These are phyloP conservation scores for Blastobotrys malaysiensis DNA, from an alignment of 1,139 yeast genomes.

Conservation along the genomic window DNA sequence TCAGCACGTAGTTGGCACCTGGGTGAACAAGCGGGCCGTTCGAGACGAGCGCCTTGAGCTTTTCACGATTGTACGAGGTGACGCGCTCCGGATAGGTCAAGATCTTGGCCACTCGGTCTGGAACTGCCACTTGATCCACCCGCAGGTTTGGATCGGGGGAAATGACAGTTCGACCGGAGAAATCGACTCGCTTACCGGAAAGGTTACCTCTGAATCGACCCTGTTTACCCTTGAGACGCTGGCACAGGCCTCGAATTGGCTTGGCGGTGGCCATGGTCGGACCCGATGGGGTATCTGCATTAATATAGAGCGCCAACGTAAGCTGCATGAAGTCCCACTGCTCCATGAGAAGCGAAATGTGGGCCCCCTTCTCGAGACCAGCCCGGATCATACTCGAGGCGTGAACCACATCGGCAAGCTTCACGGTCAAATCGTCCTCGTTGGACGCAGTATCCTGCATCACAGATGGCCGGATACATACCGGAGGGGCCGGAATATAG, in stretches of 20 bases:
- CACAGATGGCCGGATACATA: slow-evolving; percentile 96
- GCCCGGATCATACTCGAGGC: slow-evolving; percentile 88
- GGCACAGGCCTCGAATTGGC: slow-evolving; percentile 95
- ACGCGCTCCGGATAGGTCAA: slow-evolving; percentile 95
- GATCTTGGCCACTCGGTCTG: slow-evolving; percentile 92
- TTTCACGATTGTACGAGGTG: slow-evolving; percentile 77
- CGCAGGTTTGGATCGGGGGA: slow-evolving; percentile 96
- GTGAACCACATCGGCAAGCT: slow-evolving; percentile 94
- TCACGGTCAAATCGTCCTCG: slow-evolving; percentile 96
- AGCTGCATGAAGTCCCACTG: slow-evolving; percentile 97
- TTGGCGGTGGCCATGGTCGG: slow-evolving; percentile 44
- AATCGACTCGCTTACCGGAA: slow-evolving; percentile 98
- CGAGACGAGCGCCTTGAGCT: slow-evolving; percentile 63
- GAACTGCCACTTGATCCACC: slow-evolving; percentile 97
- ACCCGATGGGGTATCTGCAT: slow-evolving; percentile 70
- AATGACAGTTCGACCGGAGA: slow-evolving; percentile 96
- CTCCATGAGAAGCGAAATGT: slow-evolving; percentile 90
- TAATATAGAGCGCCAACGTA: slow-evolving; percentile 95
- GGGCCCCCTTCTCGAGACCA: slow-evolving; percentile 90
- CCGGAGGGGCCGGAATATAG: slow-evolving; percentile 97
- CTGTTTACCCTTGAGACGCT: slow-evolving; percentile 95
- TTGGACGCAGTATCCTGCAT: slow-evolving; percentile 91
- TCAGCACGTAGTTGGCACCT: slow-evolving; percentile 89
- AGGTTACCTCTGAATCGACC: slow-evolving; percentile 98
- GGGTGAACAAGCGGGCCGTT: slow-evolving; percentile 92